Evolutionary conservation across 371 early-diverging fungal species (phyloP), one percentile per base, ranked within the genome.

Genomic region (Gilbertella persicaria): DNA sequence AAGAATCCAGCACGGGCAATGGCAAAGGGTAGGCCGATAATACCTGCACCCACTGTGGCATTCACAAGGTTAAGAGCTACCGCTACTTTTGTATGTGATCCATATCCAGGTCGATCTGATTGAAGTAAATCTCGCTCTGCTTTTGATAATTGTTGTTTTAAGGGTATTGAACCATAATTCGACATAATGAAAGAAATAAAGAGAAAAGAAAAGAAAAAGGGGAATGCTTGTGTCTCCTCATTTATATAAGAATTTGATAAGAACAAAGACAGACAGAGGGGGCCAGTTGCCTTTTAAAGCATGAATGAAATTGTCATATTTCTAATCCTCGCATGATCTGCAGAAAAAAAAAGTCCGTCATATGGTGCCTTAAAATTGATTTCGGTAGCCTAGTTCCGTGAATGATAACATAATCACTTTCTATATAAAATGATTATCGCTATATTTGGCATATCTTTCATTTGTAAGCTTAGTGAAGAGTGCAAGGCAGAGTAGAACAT

Each of bases 1-100:
- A 79, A 64, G 44, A 84, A 81, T 2, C 85, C 85, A 19, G 78
- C 69, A 24, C 67, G 78, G 17, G 69, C 62, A 50, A 79, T 64
- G 5, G 81, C 79, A 61, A 71, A 79, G 4, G 80, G 71, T 30
- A 83, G 45, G 8, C 79, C 77, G 29, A 79, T 64, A 24, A 64
- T 64, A 33, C 84, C 84, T 23, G 84, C 83, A 4, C 84, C 84
- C 2, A 82, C 78, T 6, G 81, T 84, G 9, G 83, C 79, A 55
- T 84, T 84, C 38, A 80, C 79, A 13, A 84, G 64, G 54, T 79
- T 82, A 58, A 81, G 74, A 0, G 79, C 67, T 21, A 80, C 80
- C 45, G 74, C 72, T 10, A 65, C 13, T 48, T 47, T 50, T 38
- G 57, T 56, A 0, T 73, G 62, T 33, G 74, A 50, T 19, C 78